These are phyloP conservation scores for Alternaria metachromatica DNA, from an alignment of 2,329 filamentous ascomycete species.

Conservation along the genomic window DNA sequence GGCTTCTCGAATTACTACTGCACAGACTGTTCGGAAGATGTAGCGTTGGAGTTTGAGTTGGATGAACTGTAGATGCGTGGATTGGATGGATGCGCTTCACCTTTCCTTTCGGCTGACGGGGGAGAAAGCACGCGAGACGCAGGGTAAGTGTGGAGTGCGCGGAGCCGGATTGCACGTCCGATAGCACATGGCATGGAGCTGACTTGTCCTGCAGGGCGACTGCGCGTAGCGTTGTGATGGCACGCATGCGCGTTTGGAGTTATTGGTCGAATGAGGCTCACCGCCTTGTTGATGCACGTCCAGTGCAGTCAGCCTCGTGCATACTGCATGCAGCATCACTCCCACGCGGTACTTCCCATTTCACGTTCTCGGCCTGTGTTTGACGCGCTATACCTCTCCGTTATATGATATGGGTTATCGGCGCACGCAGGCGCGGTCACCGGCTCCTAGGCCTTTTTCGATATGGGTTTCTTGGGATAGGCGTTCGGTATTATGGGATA, in stretches of 20 bases:
- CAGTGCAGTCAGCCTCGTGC: not conserved
- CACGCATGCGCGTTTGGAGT: slow-evolving; percentile 1
- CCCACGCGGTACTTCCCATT: not conserved
- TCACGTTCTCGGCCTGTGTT: not conserved
- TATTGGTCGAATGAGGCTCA: slow-evolving; percentile 10
- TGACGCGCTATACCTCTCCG: not conserved
- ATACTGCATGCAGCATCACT: not conserved
- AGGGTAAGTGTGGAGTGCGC: not conserved
- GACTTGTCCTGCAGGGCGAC: slow-evolving; percentile 16
- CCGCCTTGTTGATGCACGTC: not conserved
- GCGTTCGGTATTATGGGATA: not conserved
- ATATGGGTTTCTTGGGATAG: not conserved
- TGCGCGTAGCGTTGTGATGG: not conserved
- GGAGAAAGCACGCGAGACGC: too few species aligned
- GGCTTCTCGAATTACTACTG: slow-evolving; percentile 56
- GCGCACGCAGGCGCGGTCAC: not conserved
- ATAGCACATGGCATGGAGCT: not conserved
- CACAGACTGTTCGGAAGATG: slow-evolving; percentile 53
- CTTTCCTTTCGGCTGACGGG: not conserved
- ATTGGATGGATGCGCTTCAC: slow-evolving; percentile 3
- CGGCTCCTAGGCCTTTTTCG: not conserved
- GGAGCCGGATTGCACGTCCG: not conserved
- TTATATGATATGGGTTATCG: not conserved
- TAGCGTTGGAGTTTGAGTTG: slow-evolving; percentile 51
- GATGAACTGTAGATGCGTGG: slow-evolving; percentile 43